These are phyloP conservation scores for Fusarium sp. DNA, from an alignment of 2,329 filamentous ascomycete species.

Conservation along the genomic window DNA sequence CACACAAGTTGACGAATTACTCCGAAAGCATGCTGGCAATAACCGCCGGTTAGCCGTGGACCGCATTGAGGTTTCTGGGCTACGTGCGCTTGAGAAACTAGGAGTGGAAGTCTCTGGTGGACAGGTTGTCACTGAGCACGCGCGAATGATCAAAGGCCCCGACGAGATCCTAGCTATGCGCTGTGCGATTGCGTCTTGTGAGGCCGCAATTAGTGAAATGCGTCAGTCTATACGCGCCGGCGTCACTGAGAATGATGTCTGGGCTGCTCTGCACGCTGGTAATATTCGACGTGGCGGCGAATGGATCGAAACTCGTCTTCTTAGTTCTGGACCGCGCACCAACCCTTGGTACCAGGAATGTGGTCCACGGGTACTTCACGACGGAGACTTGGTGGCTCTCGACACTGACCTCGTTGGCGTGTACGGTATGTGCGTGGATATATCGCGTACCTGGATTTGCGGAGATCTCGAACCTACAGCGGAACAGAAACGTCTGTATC, in stretches of 20 bases:
- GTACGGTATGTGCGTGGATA: background rate
- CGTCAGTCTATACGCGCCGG: background rate
- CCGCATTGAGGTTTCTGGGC: background rate
- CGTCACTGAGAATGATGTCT: background rate
- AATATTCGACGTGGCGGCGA: background rate
- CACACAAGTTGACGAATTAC: background rate
- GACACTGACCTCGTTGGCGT: background rate
- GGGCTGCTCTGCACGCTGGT: background rate
- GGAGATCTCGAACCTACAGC: background rate
- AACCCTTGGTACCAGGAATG: slow-evolving; percentile 3
- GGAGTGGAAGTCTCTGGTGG: background rate
- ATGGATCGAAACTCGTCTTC: background rate
- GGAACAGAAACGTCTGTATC: background rate
- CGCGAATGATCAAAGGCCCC: background rate
- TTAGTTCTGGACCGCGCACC: background rate
- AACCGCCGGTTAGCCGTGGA: background rate
- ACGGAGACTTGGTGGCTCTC: background rate
- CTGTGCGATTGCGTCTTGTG: background rate
- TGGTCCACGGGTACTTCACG: background rate
- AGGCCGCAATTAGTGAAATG: background rate
- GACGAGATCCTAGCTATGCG: background rate
- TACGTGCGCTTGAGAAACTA: background rate
- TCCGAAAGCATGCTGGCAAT: background rate
- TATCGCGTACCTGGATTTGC: background rate
- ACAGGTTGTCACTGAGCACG: background rate